phyloP scores from a whole-genome alignment of 2,329 filamentous ascomycete species.

The Cryphonectria radicalis region DNA sequence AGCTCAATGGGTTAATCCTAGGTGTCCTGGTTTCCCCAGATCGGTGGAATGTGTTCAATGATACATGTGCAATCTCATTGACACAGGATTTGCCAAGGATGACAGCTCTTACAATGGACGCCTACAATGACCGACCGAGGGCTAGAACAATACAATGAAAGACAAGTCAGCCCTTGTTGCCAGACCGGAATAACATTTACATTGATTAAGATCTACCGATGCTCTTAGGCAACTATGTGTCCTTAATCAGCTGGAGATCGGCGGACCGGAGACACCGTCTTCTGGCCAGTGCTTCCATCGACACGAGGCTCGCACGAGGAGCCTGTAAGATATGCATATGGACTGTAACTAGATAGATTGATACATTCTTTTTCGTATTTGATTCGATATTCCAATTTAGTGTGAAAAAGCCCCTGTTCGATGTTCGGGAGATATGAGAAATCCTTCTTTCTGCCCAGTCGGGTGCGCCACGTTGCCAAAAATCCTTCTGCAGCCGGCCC shows the following conservation, averaged over 20 bases:
- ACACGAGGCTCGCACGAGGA: background rate
- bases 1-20: too few relatives aligned
- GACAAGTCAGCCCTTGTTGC: background rate
- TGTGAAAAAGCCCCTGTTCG: background rate
- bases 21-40: background rate
- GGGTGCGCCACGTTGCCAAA: background rate
- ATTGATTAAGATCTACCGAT: background rate
- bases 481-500: background rate
- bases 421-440: background rate
- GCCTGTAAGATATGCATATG: background rate
- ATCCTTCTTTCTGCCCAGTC: background rate
- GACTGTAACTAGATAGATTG: background rate
- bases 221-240: background rate
- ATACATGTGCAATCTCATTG: background rate
- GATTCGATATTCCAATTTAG: background rate
- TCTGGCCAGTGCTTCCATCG: background rate
- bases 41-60: background rate
- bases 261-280: background rate
- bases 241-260: background rate
- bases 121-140: background rate
- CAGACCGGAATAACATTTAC: background rate
- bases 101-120: background rate
- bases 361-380: background rate
- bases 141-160: background rate
- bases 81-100: background rate